Evolutionary conservation across 164 flowering plant species (phyloP), one percentile per base, ranked within the genome.

Genomic region (Umbilicus rupestris): DNA sequence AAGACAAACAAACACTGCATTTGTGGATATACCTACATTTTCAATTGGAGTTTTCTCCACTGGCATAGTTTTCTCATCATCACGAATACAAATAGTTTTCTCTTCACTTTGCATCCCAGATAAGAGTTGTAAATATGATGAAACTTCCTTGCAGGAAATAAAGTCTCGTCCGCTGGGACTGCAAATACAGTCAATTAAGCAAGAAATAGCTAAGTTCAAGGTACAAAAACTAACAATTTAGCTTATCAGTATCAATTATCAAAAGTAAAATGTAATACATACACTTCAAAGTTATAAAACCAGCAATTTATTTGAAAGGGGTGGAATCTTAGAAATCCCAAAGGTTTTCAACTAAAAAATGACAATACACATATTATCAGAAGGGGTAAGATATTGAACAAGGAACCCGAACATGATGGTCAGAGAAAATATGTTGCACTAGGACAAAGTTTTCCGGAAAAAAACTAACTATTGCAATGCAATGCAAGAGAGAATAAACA

Each of bases 131-230:
- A 92, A 75, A 76, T 85, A 80, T 16, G 89, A 81, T 35, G 90
- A 82, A 42, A 84, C 83, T 58, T 86, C 92, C 79, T 88, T 87
- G 83, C 85, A 87, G 44, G 95, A 77, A 49, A 68, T 73, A 79
- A 89, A 89, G 64, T 86, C 86, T 63, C 74, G 83, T 65, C 96
- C 98, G 62, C 77, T 72, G 65, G 98, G 92, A 81, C 98, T 89
- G 79, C 52, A 63, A 64, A 59, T 65, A 62, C 28, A 68, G 63
- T 19, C 62, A 69, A 58, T 16, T 28, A 57, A 52, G 65, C 30
- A 68, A 69, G 28, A 64, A 73, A 42, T 19, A 63, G 60, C 26
- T 6, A 35, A 45, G 20, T 15, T 9, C 8, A 24, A 42, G 10
- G 16, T 28, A 22, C 11, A 47, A 44, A 20, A 35, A n/a, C 16